Base-by-base conservation (phyloP, 2,329 filamentous ascomycete genomes). In the Sporothrix humicola region DNA sequence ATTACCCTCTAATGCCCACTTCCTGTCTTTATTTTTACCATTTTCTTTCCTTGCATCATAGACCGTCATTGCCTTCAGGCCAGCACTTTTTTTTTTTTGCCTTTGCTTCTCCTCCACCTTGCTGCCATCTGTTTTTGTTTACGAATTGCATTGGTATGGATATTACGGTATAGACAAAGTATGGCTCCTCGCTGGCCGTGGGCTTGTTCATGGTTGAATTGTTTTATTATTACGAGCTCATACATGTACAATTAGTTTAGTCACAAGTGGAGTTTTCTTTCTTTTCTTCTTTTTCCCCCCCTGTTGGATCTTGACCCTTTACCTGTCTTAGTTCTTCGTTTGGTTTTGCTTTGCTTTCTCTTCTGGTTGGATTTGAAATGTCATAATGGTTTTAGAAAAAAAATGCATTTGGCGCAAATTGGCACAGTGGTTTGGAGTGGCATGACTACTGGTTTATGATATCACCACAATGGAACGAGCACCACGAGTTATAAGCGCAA, bases 141-240 rank as follows among this genome's bases (percentile, higher is more conserved):
- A 69, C 20, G 63, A 44, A 48, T 65, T 48, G 59, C 70, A 66
- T 65, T 31, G 59, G 70, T 42, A 48, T 31, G 42, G 12, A 44
- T 31, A 72, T 26, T 15, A 48, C 46, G 54, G 69, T 66, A 68
- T 72, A 72, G 71, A 72, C 71, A 26, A 58, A 58, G 37, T 42
- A 26, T 26, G 44, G 50, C 42, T 59, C 46, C 70, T 54, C 61
- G 50, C 71, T 20, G 71, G 71, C 54, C 59, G 46, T 72, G 71
- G 50, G 44, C 23, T 68, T 70, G 6, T 58, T 59, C 20, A 23
- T 13, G 56, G 17, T 52, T 69, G 20, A 12, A 44, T 56, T 56
- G 37, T 63, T 44, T 44, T 15, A 61, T 42, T 63, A 23, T 20
- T 56, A 26, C 9, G 52, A 26, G 31, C 31, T 37, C 31, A 37